These are phyloP conservation scores for Krasilnikovozyma curviuscula DNA, from an alignment of 768 basidiomycete species.

Conservation along the genomic window DNA sequence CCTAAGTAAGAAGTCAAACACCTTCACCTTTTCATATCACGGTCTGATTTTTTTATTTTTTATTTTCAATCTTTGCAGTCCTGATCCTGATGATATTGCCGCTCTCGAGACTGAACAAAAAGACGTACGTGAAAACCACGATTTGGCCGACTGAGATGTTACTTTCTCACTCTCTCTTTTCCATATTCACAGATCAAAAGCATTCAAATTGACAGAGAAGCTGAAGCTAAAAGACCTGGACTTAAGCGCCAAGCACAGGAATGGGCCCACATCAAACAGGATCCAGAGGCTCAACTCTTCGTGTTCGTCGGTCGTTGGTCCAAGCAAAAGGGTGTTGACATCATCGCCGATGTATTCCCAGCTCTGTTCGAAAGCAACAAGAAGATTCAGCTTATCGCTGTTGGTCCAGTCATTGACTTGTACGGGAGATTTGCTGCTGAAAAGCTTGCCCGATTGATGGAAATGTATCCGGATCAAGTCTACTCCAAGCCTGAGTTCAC, in stretches of 20 bases:
- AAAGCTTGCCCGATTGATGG: constrained; percentile 81
- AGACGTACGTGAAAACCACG: too few relatives aligned
- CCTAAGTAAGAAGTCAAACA: constrained; percentile 50
- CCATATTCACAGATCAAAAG: constrained; percentile 55
- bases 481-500: constrained; percentile 89
- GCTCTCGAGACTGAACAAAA: too few relatives aligned
- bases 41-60: too few relatives aligned
- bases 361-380: constrained; percentile 68
- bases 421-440: constrained; percentile 91
- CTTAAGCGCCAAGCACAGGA: constrained; percentile 81
- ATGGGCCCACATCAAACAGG: constrained; percentile 83
- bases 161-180: too few relatives aligned
- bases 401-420: constrained; percentile 86
- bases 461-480: constrained; percentile 81
- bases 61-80: too few relatives aligned
- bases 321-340: constrained; percentile 89
- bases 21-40: too few relatives aligned
- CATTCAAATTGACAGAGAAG: constrained; percentile 54
- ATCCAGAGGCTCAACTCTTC: constrained; percentile 72
- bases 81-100: too few relatives aligned
- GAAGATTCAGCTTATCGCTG: constrained; percentile 65
- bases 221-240: constrained; percentile 70
- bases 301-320: constrained; percentile 97
- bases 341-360: constrained; percentile 91
- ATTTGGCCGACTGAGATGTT: constrained; percentile 58